Evolutionary conservation across 139 green algal species (phyloP), one percentile per base, ranked within the genome.

Genomic region (Coelastrella sp.): DNA sequence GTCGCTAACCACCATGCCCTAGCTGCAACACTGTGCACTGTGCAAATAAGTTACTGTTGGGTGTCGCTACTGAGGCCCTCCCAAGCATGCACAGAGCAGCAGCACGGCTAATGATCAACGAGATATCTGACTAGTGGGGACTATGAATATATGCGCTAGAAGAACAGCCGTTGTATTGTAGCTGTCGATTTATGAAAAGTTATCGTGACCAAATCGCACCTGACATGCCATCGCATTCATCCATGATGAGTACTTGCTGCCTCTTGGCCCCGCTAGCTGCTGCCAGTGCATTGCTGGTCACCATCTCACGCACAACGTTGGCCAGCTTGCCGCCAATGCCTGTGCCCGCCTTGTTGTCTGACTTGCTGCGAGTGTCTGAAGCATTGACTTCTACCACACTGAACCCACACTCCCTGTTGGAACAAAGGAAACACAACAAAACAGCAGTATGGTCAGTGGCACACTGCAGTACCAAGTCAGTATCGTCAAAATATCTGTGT

Each of bases 151-250:
- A n/a, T n/a, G n/a, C n/a, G n/a, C n/a, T n/a, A n/a, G n/a, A n/a
- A n/a, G 6, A 80, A 80, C n/a, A 80, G 19, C 20, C 58, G n/a
- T 6, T 80, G 71, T 13, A 17, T 73, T 8, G 7, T n/a, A n/a
- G n/a, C n/a, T n/a, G n/a, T n/a, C n/a, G n/a, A n/a, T n/a, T n/a
- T n/a, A n/a, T n/a, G n/a, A n/a, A n/a, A n/a, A n/a, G n/a, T n/a
- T n/a, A n/a, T n/a, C n/a, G n/a, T n/a, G n/a, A n/a, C n/a, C n/a
- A 82, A 22, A 59, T 17, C 92, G 2, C 82, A 95, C 94, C 98
- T 47, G 92, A 97, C 98, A 99, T 99, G 88, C 98, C 98, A 90
- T 99, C 98, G 68, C 99, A 97, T 94, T 99, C 98, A 85, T 99
- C 98, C 98, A 99, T 99, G 93, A 99, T 94, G 16, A 99, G 94